A percentile compares a stretch with the other conserved stretches of the same genome.
phyloP scores from a whole-genome alignment of 495 filamentous ascomycete species.

The Cenococcum geophilum region DNA sequence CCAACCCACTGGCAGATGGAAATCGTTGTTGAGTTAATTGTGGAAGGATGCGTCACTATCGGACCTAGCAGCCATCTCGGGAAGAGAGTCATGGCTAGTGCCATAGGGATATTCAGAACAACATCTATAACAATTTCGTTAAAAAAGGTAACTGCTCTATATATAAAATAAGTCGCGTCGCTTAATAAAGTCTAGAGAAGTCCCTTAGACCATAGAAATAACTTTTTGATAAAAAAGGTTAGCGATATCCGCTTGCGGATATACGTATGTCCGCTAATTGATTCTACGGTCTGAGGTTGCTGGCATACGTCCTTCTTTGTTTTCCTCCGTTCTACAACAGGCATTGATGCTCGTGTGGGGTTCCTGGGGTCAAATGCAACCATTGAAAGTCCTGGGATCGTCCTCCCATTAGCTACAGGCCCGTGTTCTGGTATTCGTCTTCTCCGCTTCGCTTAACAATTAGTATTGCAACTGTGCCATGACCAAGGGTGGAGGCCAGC shows the following conservation, averaged over 20 bases:
- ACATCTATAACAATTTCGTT: not conserved
- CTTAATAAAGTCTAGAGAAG: too few relatives aligned
- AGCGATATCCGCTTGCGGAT: too few relatives aligned
- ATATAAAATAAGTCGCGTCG: too few relatives aligned
- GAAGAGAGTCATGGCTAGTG: not conserved
- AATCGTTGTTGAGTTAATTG: not conserved
- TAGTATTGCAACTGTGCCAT: slow-evolving; percentile 5
- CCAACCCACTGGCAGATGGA: not conserved
- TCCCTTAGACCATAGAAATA: too few relatives aligned
- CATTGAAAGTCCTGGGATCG: not conserved
- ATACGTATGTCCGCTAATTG: too few relatives aligned
- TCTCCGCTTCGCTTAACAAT: not conserved
- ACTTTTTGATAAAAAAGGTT: too few relatives aligned
- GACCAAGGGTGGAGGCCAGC: not conserved
- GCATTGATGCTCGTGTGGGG: slow-evolving; percentile 1
- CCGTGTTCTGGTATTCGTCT: not conserved
- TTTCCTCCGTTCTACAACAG: slow-evolving; percentile 1
- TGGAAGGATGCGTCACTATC: not conserved
- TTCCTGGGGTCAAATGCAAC: not conserved
- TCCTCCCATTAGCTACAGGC: not conserved
- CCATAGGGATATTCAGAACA: not conserved
- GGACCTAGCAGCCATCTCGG: not conserved
- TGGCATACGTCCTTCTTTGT: too few relatives aligned
- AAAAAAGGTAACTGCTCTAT: too few relatives aligned
- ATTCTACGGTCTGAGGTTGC: not conserved